Evolutionary conservation across 495 filamentous ascomycete genomes (phyloP).

Genomic region (Haplographium delicatum): DNA sequence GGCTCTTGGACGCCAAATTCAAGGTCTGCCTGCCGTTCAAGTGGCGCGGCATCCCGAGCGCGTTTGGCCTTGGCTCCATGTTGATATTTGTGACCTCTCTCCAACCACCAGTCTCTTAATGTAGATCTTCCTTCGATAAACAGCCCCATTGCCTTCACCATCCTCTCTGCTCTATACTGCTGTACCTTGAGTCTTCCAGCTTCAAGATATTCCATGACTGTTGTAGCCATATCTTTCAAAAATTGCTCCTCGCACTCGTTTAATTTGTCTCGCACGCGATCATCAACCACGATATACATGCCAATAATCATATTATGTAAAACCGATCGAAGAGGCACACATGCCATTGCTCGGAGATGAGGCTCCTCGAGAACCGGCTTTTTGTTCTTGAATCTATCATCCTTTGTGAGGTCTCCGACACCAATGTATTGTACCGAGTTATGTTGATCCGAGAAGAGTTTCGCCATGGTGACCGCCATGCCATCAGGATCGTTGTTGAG

Average conservation of each 20-base stretch:
- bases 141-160: conserved; percentile 33
- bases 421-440: conserved; percentile 23
- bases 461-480: conserved; percentile 20
- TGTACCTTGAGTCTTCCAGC: conserved; percentile 28
- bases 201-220: conserved; percentile 43
- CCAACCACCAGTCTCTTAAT: conserved; percentile 25
- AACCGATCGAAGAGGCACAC: conserved; percentile 31
- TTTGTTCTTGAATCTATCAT: conserved; percentile 32
- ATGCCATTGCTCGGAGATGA: conserved; percentile 26
- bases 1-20: conserved; percentile 27
- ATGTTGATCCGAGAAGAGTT: conserved; percentile 23
- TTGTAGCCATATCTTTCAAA: conserved; percentile 35
- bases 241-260: conserved; percentile 28
- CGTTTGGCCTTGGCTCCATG: conserved; percentile 8
- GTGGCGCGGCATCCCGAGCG: not conserved
- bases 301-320: conserved; percentile 29
- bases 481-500: conserved; percentile 14
- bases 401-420: conserved; percentile 31
- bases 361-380: conserved; percentile 25
- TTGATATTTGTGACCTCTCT: conserved; percentile 19
- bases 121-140: conserved; percentile 34
- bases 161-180: conserved; percentile 33
- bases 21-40: conserved; percentile 19
- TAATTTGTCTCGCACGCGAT: conserved; percentile 27
- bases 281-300: conserved; percentile 32